A percentile compares a stretch with the other conserved stretches of the same genome.
Conservation (phyloP, 495 filamentous ascomycete genomes). For the Podospora fimiseda region DNA sequence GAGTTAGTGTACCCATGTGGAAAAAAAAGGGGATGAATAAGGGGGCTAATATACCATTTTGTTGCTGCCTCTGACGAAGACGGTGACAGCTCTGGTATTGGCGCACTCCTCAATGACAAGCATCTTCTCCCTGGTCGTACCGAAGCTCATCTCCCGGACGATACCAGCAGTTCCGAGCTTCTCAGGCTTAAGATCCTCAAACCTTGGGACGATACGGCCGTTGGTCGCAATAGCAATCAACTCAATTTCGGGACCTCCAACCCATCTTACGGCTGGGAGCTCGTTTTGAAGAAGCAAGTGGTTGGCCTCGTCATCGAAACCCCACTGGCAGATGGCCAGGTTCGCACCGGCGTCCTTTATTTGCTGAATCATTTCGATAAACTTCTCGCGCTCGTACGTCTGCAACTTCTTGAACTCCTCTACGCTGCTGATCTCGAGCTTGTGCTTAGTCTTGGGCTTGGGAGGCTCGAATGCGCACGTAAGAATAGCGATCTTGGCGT, state of each 20-base stretch:
- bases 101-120: slow-evolving; percentile 98
- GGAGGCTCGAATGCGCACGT: slow-evolving; percentile 99
- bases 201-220: slow-evolving; percentile 92
- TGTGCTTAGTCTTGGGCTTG: slow-evolving; percentile 99
- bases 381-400: slow-evolving; percentile 90
- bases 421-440: slow-evolving; percentile 94
- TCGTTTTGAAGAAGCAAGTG: slow-evolving; percentile 93
- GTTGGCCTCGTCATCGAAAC: slow-evolving; percentile 98
- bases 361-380: slow-evolving; percentile 96
- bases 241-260: slow-evolving; percentile 96
- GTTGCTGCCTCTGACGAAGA: slow-evolving; percentile 95
- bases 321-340: slow-evolving; percentile 98
- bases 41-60: slow-evolving; percentile 70
- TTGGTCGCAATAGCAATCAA: slow-evolving; percentile 98
- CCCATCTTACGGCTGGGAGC: slow-evolving; percentile 94
- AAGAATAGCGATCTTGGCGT: slow-evolving; percentile 95
- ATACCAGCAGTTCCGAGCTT: slow-evolving; percentile 89
- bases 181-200: slow-evolving; percentile 83
- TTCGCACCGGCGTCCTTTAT: slow-evolving; percentile 98
- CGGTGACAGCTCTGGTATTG: slow-evolving; percentile 91
- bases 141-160: slow-evolving; percentile 91
- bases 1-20: slow-evolving; percentile 7
- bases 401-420: slow-evolving; percentile 98
- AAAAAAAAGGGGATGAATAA: not conserved
- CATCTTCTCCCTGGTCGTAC: slow-evolving; percentile 98